Percentiles rank a stretch among this genome's conserved stretches.
phyloP scores from a whole-genome alignment of 1,284 basidiomycete species.

The Apiotrichum sp. region DNA sequence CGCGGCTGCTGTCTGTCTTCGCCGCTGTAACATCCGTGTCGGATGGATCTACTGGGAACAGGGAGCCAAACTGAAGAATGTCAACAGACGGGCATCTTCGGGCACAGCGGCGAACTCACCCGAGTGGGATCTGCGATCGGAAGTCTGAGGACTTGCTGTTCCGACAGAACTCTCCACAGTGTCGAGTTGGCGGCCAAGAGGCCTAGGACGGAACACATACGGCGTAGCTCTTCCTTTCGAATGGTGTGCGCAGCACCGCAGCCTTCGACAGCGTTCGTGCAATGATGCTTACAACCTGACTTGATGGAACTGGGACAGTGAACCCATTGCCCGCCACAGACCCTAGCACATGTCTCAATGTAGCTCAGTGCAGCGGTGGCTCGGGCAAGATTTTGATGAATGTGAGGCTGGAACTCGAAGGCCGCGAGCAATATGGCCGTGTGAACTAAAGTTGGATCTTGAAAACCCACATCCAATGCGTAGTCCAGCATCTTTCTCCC shows the following conservation, averaged over 20 bases:
- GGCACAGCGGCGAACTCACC: slow-evolving; percentile 9
- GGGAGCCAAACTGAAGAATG: slow-evolving; percentile 19
- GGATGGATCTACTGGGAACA: slow-evolving; percentile 21
- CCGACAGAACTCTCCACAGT: slow-evolving; percentile 18
- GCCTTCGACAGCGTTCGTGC: background rate
- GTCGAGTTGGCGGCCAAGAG: slow-evolving; percentile 21
- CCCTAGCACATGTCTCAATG: slow-evolving; percentile 20
- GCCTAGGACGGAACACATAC: slow-evolving; percentile 28
- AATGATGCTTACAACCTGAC: too few species aligned
- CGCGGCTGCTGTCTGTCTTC: slow-evolving; percentile 11
- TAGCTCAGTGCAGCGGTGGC: slow-evolving; percentile 17
- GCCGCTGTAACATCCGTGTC: background rate
- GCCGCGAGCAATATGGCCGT: slow-evolving; percentile 26
- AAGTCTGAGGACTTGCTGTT: slow-evolving; percentile 11
- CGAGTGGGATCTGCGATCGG: slow-evolving; percentile 18
- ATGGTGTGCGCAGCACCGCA: slow-evolving; percentile 2
- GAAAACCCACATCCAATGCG: slow-evolving; percentile 17
- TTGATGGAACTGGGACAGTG: too few species aligned
- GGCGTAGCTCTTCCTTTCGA: slow-evolving; percentile 24
- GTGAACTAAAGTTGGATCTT: slow-evolving; percentile 24
- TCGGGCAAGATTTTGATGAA: slow-evolving; percentile 20
- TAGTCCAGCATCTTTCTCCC: slow-evolving; percentile 25
- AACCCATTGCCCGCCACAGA: background rate
- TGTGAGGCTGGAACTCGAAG: slow-evolving; percentile 32
- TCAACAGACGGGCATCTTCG: background rate